These are phyloP conservation scores for Mikania micrantha DNA, from an alignment of 129 eudicot genomes.

Conservation along the genomic window DNA sequence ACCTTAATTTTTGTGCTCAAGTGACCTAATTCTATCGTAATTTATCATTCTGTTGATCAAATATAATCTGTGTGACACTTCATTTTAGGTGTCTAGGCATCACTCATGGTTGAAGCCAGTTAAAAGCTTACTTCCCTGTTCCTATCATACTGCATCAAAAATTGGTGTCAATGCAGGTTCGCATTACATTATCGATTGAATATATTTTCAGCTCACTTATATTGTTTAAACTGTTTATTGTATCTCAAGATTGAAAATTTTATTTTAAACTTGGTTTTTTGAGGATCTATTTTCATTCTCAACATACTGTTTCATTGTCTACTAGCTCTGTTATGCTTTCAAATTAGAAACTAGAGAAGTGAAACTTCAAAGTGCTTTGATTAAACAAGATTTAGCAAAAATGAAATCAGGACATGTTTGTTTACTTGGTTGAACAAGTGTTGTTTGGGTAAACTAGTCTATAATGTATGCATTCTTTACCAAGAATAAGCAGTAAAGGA, in stretches of 20 bases:
- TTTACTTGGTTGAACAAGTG: background rate
- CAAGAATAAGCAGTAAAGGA: background rate
- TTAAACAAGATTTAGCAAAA: background rate
- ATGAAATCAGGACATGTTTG: background rate
- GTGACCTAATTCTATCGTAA: background rate
- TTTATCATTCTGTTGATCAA: background rate
- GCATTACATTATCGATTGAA: background rate
- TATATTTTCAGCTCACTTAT: background rate
- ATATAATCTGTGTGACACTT: background rate
- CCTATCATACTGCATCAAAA: constrained; percentile 18
- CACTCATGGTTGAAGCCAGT: constrained; percentile 5
- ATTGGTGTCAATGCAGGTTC: constrained; percentile 22
- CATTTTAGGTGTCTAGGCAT: constrained; percentile 17
- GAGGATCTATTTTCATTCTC: background rate
- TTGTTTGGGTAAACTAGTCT: background rate
- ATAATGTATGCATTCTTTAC: background rate
- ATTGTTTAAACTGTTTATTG: background rate
- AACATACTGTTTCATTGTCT: background rate
- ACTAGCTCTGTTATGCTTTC: background rate
- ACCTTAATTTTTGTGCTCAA: background rate
- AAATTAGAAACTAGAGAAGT: background rate
- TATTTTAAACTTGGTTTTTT: constrained; percentile 5
- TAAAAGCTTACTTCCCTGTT: constrained; percentile 8
- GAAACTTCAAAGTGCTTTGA: background rate
- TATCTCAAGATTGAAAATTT: background rate